Evolutionary conservation across 2,329 filamentous ascomycete genomes (phyloP), one percentile per base, ranked within the genome.

Genomic region (Fusarium anguioides): DNA sequence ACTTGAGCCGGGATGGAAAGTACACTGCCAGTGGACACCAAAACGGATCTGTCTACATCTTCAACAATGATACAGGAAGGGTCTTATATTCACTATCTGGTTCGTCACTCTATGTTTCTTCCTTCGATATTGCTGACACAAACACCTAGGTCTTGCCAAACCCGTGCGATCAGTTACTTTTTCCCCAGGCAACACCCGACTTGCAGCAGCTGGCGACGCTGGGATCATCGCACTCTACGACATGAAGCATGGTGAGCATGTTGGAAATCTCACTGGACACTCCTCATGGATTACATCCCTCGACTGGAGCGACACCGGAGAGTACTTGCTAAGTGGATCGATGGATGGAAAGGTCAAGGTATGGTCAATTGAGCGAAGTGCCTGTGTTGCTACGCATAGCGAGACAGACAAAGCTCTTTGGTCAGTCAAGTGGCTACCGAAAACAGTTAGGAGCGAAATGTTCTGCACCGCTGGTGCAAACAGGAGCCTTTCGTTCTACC

Each of bases 341-440:
- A 93, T 96, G 77, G 94, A 98, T 75, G 95, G 96, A 35, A 97
- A 97, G 78, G 93, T 92, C 62, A 97, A 97, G 79, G 92, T 98
- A 27, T 99, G 96, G 96, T 95, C 93, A 27, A 87, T 97, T 60
- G 94, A 97, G 72, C 87, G 89, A 31, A 87, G 89, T 56, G 84
- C 85, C 6, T 98, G 96, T 75, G 96, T 99, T 41, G 94, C 95
- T 14, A 99, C 96, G 11, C 93, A 97, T 76, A 94, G 91, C 58
- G 94, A 98, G 81, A 94, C 92, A 8, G 94, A 95, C 66, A 91
- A 92, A 79, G 87, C 89, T 0, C 76, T 98, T 4, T 97, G 94
- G 91, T 87, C 88, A 53, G 92, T 94, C 26, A 90, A 88, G 74
- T 97, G 93, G 93, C 79, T 97, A 61, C 91, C 91, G 12, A 94